Conservation (phyloP, 2,329 filamentous ascomycete genomes). For the Dactylellina cionopaga region DNA sequence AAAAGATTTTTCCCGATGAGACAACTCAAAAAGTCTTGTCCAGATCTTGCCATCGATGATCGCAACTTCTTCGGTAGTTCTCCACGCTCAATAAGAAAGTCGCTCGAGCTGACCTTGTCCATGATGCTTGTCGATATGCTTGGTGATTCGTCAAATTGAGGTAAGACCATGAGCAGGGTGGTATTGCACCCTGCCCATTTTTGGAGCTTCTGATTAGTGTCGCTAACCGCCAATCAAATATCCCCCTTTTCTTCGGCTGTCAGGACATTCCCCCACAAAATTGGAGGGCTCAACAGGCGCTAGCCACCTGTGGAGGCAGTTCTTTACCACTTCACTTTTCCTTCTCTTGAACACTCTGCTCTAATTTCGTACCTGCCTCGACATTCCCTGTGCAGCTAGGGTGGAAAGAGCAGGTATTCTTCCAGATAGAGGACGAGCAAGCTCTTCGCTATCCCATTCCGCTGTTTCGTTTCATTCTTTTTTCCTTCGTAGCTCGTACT, state of each 20-base stretch:
- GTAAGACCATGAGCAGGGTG: constrained; percentile 29
- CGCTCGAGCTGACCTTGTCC: constrained; percentile 41
- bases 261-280: constrained; percentile 49
- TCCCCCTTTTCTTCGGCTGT: constrained; percentile 45
- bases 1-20: constrained; percentile 10
- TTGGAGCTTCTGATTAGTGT: constrained; percentile 38
- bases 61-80: constrained; percentile 21
- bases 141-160: constrained; percentile 50
- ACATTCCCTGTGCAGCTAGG: constrained; percentile 43
- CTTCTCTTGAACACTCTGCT: background rate
- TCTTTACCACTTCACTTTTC: constrained; percentile 11
- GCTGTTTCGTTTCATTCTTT: constrained; percentile 19
- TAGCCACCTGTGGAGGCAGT: constrained; percentile 20
- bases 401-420: constrained; percentile 34
- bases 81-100: constrained; percentile 25
- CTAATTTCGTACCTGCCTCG: constrained; percentile 44
- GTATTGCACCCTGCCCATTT: constrained; percentile 39
- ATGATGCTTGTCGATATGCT: constrained; percentile 32
- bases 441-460: constrained; percentile 34
- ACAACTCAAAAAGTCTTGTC: constrained; percentile 9
- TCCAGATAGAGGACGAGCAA: constrained; percentile 26
- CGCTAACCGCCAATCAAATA: constrained; percentile 50
- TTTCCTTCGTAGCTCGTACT: background rate
- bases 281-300: constrained; percentile 23
- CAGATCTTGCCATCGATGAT: constrained; percentile 20